Percentiles rank a stretch among this genome's conserved stretches.
These are phyloP conservation scores for Petunia hybrid DNA, from an alignment of 305 asterid species.

Conservation along the genomic window DNA sequence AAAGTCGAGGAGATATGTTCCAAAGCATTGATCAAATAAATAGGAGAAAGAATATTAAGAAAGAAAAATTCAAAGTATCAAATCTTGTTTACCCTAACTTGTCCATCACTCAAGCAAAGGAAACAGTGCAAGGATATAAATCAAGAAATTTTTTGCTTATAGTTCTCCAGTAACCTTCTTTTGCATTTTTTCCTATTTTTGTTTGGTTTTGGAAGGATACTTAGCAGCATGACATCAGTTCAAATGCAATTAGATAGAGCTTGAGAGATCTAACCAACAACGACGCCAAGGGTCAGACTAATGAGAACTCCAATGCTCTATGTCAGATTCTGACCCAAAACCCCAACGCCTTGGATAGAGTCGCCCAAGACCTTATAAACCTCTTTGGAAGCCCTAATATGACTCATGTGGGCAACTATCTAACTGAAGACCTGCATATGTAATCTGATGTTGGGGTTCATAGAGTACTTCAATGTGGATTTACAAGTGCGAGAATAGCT, in stretches of 20 bases:
- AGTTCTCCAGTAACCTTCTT: background rate
- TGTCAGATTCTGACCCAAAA: background rate
- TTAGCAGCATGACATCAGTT: slow-evolving; percentile 3
- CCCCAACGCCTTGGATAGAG: background rate
- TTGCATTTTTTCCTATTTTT: slow-evolving; percentile 5
- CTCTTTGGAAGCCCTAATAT: background rate
- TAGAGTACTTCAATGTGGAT: background rate
- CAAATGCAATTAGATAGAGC: background rate
- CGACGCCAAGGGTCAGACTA: background rate
- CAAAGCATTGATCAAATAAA: slow-evolving; percentile 1
- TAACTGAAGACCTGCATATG: background rate
- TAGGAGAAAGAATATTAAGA: slow-evolving; percentile 16
- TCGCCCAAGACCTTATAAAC: background rate
- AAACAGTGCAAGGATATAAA: slow-evolving; percentile 9
- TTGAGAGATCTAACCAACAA: background rate
- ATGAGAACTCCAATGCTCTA: background rate
- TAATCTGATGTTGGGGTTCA: background rate
- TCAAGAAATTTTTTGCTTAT: background rate
- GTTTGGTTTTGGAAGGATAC: slow-evolving; percentile 17
- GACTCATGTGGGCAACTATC: background rate
- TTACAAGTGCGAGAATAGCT: background rate
- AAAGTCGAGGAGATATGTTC: slow-evolving; percentile 16
- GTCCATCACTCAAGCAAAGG: background rate
- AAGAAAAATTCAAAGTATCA: slow-evolving; percentile 17
- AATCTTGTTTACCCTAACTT: slow-evolving; percentile 1